Evolutionary conservation across 2,329 filamentous ascomycete genomes (phyloP), one percentile per base, ranked within the genome.

Genomic region (Akanthomyces uredinophilus): DNA sequence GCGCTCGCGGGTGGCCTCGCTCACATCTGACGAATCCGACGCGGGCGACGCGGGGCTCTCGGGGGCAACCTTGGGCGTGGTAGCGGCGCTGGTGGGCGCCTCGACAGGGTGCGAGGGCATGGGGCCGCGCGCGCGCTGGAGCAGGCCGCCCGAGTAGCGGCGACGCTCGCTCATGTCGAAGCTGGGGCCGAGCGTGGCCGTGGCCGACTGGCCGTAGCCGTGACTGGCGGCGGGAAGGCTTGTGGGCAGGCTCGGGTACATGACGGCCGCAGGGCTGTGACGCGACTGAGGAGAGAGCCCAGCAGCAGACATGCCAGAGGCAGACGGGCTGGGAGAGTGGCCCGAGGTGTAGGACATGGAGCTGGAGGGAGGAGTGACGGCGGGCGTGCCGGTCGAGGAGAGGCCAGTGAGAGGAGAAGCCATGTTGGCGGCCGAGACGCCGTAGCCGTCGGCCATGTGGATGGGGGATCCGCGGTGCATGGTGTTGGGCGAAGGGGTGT

Each of bases 281-380:
- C 87, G 83, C 14, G 83, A 84, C 50, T 83, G 80, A 1, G 88
- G 88, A 52, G 86, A 88, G 20, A 64, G 57, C 39, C 62, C 62
- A 22, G 61, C 27, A 46, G 61, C 54, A 56, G 88, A 90, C 72
- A 92, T 81, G 71, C 83, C 87, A 63, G 87, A 83, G 52, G 84
- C 85, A n/a, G 88, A 91, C 32, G 87, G 86, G 66, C 81, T 83
- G 2, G 90, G 90, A 7, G 90, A 93, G 72, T 92, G 89, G 53
- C 87, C 87, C 13, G 90, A 91, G 44, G 86, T 87, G 76, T 92
- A 92, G 0, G 90, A 92, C 71, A 91, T 81, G 61, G 86, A 83
- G 72, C 87, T 91, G 13, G 88, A 90, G 0, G 89, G 87, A 8
- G 90, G 90, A 3, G 90, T 93, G 65, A 92, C 82, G 11, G 89